Evolutionary conservation across 2,329 filamentous ascomycete genomes (phyloP).

Genomic region (Fusarium xylarioides): DNA sequence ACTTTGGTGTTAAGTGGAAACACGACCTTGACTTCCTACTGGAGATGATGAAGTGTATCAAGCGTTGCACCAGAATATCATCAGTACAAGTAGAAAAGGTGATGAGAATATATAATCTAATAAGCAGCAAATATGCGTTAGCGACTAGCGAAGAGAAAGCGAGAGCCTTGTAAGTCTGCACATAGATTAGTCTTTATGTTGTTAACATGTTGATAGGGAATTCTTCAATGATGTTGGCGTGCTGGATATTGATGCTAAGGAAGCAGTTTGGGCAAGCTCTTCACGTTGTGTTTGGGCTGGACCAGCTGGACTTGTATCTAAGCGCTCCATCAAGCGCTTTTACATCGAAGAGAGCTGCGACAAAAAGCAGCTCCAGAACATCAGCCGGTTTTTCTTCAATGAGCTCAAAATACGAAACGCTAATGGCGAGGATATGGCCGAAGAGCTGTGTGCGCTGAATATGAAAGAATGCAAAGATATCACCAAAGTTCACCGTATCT

Average conservation of each 20-base stretch:
- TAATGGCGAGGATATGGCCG: not conserved
- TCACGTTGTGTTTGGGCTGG: no score
- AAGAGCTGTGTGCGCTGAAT: not conserved
- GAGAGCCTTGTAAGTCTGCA: not conserved
- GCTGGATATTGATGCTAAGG: no score
- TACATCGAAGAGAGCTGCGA: no score
- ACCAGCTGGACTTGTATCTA: no score
- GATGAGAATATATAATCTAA: not conserved
- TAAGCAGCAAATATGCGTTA: not conserved
- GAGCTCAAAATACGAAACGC: not conserved
- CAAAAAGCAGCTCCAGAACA: no score
- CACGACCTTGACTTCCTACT: not conserved
- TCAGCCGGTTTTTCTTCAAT: no score
- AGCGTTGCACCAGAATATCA: not conserved
- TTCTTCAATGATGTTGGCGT: no score
- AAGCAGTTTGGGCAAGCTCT: no score
- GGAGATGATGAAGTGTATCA: not conserved
- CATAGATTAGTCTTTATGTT: no score
- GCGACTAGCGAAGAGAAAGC: not conserved
- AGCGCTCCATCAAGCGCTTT: no score
- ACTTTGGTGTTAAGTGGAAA: not conserved
- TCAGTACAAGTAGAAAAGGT: not conserved
- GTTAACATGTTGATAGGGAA: no score
- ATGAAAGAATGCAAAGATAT: not conserved
- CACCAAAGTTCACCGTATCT: not conserved